Conservation (phyloP, 169 alveolate genomes). For the Plasmodium fragile region DNA sequence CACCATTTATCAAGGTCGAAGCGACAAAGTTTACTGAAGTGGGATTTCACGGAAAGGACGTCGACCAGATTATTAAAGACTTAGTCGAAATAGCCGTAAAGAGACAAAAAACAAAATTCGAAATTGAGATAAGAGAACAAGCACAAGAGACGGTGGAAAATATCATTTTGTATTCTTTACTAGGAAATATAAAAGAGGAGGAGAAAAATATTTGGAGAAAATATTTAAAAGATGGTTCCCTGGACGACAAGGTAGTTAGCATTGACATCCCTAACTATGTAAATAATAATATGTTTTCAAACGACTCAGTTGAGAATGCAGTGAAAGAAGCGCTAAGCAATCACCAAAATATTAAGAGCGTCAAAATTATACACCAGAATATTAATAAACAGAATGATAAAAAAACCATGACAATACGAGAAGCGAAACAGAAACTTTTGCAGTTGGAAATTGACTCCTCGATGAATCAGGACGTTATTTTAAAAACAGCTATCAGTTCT, state of each 20-base stretch:
- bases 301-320: constrained; percentile 66
- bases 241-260: constrained; percentile 82
- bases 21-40: constrained; percentile 95
- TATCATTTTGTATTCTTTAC: constrained; percentile 81
- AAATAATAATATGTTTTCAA: constrained; percentile 49
- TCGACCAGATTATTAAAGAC: constrained; percentile 88
- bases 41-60: constrained; percentile 94
- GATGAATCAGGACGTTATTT: constrained; percentile 80
- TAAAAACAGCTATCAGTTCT: constrained; percentile 84
- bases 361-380: constrained; percentile 64
- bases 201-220: constrained; percentile 82
- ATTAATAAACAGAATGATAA: constrained; percentile 75
- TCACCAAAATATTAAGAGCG: constrained; percentile 72
- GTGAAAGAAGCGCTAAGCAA: constrained; percentile 67
- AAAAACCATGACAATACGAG: constrained; percentile 77
- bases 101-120: constrained; percentile 66
- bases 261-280: constrained; percentile 80
- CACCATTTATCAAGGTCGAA: constrained; percentile 93
- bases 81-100: constrained; percentile 77
- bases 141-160: constrained; percentile 84
- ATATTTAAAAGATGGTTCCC: constrained; percentile 80
- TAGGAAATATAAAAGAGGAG: constrained; percentile 82
- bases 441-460: constrained; percentile 77
- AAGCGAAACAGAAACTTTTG: constrained; percentile 78
- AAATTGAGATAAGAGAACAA: constrained; percentile 70